Conservation (phyloP, 805 yeast genomes). For the Saccharomycopsis selenospora region DNA sequence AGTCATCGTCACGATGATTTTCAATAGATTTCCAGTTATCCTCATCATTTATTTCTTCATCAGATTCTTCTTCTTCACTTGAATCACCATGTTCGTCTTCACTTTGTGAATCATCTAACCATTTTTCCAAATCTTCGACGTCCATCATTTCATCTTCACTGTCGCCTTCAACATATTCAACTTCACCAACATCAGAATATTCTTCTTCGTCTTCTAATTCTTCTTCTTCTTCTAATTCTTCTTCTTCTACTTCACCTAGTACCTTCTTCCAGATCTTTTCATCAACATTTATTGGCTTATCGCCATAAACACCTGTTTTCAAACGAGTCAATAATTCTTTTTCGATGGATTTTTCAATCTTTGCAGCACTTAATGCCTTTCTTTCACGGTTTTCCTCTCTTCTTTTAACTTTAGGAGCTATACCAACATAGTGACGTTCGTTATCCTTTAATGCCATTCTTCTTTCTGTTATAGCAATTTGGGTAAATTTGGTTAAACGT, state of each 20-base stretch:
- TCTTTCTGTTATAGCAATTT: conserved; percentile 92
- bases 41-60: conserved; percentile 11
- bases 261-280: conserved; percentile 94
- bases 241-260: conserved; percentile 59
- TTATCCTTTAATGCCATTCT: conserved; percentile 75
- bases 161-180: conserved; percentile 85
- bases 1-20: conserved; percentile 16
- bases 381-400: conserved; percentile 93
- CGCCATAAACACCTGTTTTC: conserved; percentile 98
- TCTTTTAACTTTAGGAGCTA: conserved; percentile 88
- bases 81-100: conserved; percentile 5
- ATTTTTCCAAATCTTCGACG: conserved; percentile 70
- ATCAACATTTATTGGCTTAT: conserved; percentile 93
- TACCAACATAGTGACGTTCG: conserved; percentile 89
- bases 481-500: conserved; percentile 88
- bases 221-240: conserved; percentile 40
- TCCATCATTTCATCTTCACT: conserved; percentile 88
- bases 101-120: conserved; percentile 50
- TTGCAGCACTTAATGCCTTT: conserved; percentile 94
- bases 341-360: conserved; percentile 93
- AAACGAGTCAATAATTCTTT: conserved; percentile 89
- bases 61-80: neutral
- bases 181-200: conserved; percentile 61
- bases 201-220: conserved; percentile 40
- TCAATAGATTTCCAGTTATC: conserved; percentile 13